These are phyloP conservation scores for Dipteronia dyeriana DNA, from an alignment of 345 rosid genomes.

Conservation along the genomic window DNA sequence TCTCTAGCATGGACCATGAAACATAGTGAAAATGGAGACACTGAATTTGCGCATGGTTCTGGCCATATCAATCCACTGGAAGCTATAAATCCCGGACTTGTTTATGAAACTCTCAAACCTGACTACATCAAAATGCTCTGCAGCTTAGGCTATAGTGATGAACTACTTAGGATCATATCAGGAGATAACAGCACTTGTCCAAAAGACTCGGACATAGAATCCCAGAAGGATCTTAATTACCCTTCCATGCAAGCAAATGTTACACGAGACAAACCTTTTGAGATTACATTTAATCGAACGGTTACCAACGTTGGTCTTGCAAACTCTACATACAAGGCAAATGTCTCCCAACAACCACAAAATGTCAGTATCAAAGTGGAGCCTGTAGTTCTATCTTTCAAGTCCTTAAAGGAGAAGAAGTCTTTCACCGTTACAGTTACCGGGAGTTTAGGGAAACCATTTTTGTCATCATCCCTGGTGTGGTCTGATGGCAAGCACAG, in stretches of 20 bases:
- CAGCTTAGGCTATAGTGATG: conserved; percentile 21
- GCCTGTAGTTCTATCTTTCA: conserved; percentile 27
- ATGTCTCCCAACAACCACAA: conserved; percentile 10
- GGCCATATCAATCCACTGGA: conserved; percentile 39
- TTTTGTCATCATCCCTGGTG: neutral
- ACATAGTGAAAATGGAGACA: neutral
- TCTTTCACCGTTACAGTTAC: conserved; percentile 25
- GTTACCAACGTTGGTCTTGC: conserved; percentile 42
- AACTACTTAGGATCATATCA: conserved; percentile 13
- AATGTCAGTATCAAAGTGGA: conserved; percentile 23
- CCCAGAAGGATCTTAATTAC: conserved; percentile 36
- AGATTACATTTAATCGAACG: conserved; percentile 31
- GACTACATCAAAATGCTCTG: conserved; percentile 50
- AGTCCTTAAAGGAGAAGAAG: conserved; percentile 22
- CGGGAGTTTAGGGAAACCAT: neutral
- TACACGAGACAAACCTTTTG: conserved; percentile 7
- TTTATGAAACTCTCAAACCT: conserved; percentile 33
- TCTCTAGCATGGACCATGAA: conserved; percentile 34
- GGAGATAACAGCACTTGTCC: conserved; percentile 36
- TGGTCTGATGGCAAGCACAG: conserved; percentile 24
- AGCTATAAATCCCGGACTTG: conserved; percentile 44
- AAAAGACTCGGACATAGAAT: neutral
- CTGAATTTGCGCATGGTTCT: conserved; percentile 49
- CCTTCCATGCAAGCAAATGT: conserved; percentile 40
- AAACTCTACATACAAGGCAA: conserved; percentile 30